Base-by-base conservation (phyloP, 441 rosid species). In the Pelargonium cotyledonis region DNA sequence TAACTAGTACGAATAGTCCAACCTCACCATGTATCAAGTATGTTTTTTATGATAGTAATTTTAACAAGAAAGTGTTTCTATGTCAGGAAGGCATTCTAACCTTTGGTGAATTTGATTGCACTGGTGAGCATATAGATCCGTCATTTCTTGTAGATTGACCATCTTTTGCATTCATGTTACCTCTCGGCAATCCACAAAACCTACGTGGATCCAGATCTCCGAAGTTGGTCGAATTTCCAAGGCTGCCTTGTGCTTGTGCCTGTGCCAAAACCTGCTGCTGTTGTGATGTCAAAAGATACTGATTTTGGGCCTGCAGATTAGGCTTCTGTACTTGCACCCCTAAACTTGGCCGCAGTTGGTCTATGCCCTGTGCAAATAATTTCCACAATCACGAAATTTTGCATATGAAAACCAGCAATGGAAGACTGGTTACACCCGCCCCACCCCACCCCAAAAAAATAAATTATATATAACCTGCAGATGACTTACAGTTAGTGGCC, bases 401-500 rank as follows among this genome's bases (percentile, higher is more conserved):
- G 16, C 18, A 55, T 41, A 61, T 5, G 26, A 65, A 70, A 47
- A 41, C 18, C 65, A 63, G 47, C 66, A 21, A 67, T 49, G 14
- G 9, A 9, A 63, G 2, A 26, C 31, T 26, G 31, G 31, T 26
- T 1, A 26, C 31, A 26, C 31, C 31, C 31, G 31, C 2, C 31
- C 31, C 31, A 72, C 18, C 1, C 23, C 16, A 6, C 23, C 16
- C 16, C 18, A 1, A 16, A 18, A 55, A 55, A 55, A 75, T 38
- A 41, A 8, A 67, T 9, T 5, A 51, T 51, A 16, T 21, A 66
- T 23, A 71, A 8, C 35, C 23, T 14, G 71, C 51, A 68, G 46
- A 64, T 16, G 71, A 83, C 90, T 83, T 81, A 85, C 90, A 58
- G 87, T 83, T 63, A 85, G 75, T 70, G 92, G 92, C 90, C 88